Conservation (phyloP, 1,284 basidiomycete species). For the Malassezia equina region DNA sequence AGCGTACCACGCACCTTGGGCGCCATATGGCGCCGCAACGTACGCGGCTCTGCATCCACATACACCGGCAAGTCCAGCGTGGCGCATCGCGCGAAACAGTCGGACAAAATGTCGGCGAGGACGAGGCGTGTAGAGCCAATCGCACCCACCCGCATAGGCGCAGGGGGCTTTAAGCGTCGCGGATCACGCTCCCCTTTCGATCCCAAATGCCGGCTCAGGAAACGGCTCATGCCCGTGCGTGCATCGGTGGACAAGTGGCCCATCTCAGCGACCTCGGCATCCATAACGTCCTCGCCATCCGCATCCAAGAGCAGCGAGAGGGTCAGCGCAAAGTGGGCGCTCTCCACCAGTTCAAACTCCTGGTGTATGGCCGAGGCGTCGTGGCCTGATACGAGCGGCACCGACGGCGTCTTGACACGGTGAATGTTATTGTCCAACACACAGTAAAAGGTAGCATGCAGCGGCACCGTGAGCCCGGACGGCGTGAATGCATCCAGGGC, state of each 20-base stretch:
- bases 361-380: constrained; percentile 62
- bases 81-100: constrained; percentile 30
- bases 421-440: constrained; percentile 94
- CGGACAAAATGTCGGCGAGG: constrained; percentile 27
- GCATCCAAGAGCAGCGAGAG: constrained; percentile 41
- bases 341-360: constrained; percentile 64
- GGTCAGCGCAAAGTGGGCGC: constrained; percentile 42
- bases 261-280: constrained; percentile 15
- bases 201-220: constrained; percentile 20
- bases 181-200: background rate
- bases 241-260: constrained; percentile 24
- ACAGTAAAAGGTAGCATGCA: constrained; percentile 60
- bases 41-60: constrained; percentile 20
- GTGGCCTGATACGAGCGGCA: constrained; percentile 58
- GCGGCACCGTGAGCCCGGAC: constrained; percentile 29
- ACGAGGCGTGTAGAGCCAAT: background rate
- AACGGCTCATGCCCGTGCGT: constrained; percentile 24
- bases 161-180: background rate
- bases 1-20: constrained; percentile 28
- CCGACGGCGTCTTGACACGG: constrained; percentile 82
- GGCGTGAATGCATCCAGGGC: constrained; percentile 51
- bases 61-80: constrained; percentile 39
- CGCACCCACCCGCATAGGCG: background rate
- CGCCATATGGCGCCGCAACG: constrained; percentile 18
- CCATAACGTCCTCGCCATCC: constrained; percentile 24